Conservation (phyloP, 1,284 basidiomycete species). For the Sanghuangporus weigelae region DNA sequence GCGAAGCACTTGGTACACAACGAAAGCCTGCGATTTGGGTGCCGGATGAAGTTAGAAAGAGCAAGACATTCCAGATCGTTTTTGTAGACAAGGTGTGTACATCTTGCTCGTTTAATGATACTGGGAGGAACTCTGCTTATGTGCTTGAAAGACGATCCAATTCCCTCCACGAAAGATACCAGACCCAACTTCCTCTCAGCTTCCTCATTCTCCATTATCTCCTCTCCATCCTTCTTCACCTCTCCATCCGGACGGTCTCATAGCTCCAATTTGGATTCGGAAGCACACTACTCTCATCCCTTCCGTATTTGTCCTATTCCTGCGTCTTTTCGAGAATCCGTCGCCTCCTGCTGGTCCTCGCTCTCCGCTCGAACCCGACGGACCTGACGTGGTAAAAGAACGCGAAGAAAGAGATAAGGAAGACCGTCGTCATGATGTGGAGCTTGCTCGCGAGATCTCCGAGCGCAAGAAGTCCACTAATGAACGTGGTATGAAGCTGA, state of each 20-base stretch:
- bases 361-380: constrained; percentile 42
- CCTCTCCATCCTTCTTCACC: constrained; percentile 86
- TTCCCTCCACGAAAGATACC: constrained; percentile 85
- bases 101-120: not conserved
- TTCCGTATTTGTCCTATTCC: constrained; percentile 88
- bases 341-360: constrained; percentile 28
- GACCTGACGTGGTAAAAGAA: constrained; percentile 45
- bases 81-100: constrained; percentile 70
- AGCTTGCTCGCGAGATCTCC: constrained; percentile 74
- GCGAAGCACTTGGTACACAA: constrained; percentile 57
- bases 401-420: constrained; percentile 51
- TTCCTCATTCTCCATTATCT: constrained; percentile 79
- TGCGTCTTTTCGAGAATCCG: constrained; percentile 71
- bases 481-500: constrained; percentile 90
- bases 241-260: constrained; percentile 88
- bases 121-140: not conserved
- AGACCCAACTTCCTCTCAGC: constrained; percentile 41
- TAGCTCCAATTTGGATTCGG: constrained; percentile 95
- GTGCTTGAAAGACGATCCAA: constrained; percentile 46
- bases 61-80: constrained; percentile 74
- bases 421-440: constrained; percentile 68
- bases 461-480: constrained; percentile 72
- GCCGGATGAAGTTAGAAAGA: constrained; percentile 43
- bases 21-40: constrained; percentile 60
- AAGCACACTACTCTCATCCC: constrained; percentile 92